Percentiles rank a stretch among this genome's conserved stretches.
Evolutionary conservation across 1,139 yeast genomes (phyloP).

Genomic region (Pichia sp.): DNA sequence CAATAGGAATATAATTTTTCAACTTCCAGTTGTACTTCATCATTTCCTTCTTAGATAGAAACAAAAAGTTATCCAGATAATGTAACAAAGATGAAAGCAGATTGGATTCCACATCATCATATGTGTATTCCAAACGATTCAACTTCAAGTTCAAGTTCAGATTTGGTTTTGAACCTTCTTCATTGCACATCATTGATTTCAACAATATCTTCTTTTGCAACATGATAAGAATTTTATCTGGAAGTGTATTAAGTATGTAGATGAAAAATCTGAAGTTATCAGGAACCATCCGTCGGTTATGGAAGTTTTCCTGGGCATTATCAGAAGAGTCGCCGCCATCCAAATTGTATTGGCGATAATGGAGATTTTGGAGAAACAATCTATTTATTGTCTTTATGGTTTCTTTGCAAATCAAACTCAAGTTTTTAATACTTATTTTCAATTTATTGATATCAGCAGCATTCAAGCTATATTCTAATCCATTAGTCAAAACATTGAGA

Average conservation of each 20-base stretch:
- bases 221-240: slow-evolving; percentile 48
- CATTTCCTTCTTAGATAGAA: slow-evolving; percentile 30
- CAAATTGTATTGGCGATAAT: slow-evolving; percentile 5
- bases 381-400: slow-evolving; percentile 28
- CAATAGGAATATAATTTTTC: slow-evolving; percentile 50
- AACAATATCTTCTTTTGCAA: slow-evolving; percentile 44
- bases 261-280: slow-evolving; percentile 37
- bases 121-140: slow-evolving; percentile 30
- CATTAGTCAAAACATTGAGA: slow-evolving; percentile 32
- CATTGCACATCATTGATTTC: slow-evolving; percentile 12
- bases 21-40: slow-evolving; percentile 48
- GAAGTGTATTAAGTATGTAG: slow-evolving; percentile 42
- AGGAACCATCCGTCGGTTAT: background rate
- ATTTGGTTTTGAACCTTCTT: slow-evolving; percentile 28
- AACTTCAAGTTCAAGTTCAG: slow-evolving; percentile 29
- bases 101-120: slow-evolving; percentile 43
- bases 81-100: slow-evolving; percentile 52
- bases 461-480: slow-evolving; percentile 24
- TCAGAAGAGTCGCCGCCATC: background rate
- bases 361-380: slow-evolving; percentile 9
- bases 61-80: slow-evolving; percentile 45
- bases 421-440: slow-evolving; percentile 39
- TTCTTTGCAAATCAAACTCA: slow-evolving; percentile 40
- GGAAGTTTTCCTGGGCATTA: background rate
- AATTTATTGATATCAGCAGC: slow-evolving; percentile 35